Conservation (phyloP, 2,329 filamentous ascomycete species). For the Pseudocercospora vitis region DNA sequence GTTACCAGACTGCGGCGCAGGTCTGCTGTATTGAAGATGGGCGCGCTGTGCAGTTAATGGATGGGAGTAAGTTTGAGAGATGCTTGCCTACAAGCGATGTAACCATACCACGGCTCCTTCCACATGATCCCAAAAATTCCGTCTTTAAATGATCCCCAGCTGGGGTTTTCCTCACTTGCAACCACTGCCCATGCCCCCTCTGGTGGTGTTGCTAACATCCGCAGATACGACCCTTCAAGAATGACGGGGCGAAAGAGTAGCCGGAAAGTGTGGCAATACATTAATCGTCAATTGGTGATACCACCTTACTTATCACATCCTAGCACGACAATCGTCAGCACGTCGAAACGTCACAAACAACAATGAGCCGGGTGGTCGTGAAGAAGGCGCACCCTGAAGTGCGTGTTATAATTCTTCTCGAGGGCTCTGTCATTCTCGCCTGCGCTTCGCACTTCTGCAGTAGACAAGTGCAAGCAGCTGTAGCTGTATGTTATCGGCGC, state of each 20-base stretch:
- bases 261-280: background rate
- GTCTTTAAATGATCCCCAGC: too few species aligned
- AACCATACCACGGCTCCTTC: background rate
- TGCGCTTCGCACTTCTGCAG: constrained; percentile 6
- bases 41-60: background rate
- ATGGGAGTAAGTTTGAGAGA: background rate
- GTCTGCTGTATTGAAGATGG: background rate
- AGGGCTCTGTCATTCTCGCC: constrained; percentile 13
- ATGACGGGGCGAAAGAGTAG: too few species aligned
- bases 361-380: background rate
- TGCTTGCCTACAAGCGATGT: background rate
- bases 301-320: background rate
- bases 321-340: background rate
- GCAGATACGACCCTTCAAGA: too few species aligned
- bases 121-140: background rate
- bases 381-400: background rate
- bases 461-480: constrained; percentile 4
- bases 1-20: background rate
- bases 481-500: constrained; percentile 13
- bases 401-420: background rate
- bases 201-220: too few species aligned
- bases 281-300: background rate
- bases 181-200: too few species aligned
- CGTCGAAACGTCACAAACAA: background rate
- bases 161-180: too few species aligned